Conservation (phyloP, 2,329 filamentous ascomycete species). For the Colletotrichum sp. region DNA sequence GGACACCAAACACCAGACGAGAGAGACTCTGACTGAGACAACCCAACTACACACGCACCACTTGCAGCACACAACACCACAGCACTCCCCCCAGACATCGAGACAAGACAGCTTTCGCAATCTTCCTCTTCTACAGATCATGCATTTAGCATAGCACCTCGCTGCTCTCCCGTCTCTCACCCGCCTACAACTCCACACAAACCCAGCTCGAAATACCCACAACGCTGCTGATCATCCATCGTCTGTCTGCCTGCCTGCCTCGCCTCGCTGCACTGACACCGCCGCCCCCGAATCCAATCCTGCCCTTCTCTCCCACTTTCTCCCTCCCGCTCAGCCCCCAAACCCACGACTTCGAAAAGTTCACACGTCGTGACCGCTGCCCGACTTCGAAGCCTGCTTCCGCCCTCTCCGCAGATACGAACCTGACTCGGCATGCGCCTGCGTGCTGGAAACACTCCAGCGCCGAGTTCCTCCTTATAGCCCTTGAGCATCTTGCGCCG, state of each 20-base stretch:
- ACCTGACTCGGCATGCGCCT: conserved; percentile 6
- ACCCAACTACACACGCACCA: conserved; percentile 4
- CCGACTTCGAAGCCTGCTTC: not conserved
- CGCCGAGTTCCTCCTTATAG: not conserved
- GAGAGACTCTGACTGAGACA: conserved; percentile 18
- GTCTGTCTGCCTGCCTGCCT: not conserved
- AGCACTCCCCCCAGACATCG: not conserved
- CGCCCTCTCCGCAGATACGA: not conserved
- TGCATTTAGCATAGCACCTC: conserved; percentile 17
- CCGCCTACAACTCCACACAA: not conserved
- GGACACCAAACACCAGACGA: not conserved
- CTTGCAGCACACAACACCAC: not conserved
- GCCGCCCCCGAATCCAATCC: not conserved
- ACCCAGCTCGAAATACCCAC: not conserved
- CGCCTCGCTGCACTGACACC: not conserved
- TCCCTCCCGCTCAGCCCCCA: not conserved
- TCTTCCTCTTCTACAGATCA: not conserved
- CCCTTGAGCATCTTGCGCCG: not conserved
- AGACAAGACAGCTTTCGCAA: not conserved
- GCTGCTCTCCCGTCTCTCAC: not conserved
- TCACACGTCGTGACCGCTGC: not conserved
- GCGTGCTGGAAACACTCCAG: not conserved
- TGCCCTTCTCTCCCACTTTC: not conserved
- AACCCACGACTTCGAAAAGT: not conserved
- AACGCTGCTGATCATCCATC: not conserved